Evolutionary conservation across 2,329 filamentous ascomycete species (phyloP), one percentile per base, ranked within the genome.

Genomic region (Alternaria rosae): DNA sequence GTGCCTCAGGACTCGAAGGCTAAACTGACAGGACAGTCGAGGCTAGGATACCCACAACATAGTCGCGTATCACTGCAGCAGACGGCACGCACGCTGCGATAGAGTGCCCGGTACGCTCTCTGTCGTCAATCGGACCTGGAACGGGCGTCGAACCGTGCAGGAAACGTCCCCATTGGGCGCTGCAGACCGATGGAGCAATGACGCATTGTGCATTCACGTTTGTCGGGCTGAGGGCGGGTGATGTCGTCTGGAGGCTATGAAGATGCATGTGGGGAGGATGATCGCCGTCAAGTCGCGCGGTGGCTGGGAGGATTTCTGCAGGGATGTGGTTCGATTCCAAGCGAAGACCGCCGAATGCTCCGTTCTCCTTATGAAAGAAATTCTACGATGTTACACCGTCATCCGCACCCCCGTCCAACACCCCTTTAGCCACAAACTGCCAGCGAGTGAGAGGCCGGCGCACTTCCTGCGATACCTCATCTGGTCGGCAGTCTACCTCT

Each of bases 361-460:
- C 57, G 59, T 65, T 59, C 70, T 57, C 68, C 59, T 64, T 53
- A 59, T 62, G 68, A 70, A 64, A 56, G 69, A 71, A 73, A 73
- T 73, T 75, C 75, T 75, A 77, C 74, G 69, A 76, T 66, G 73
- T 75, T 75, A 69, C 73, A 76, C 76, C 61, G 66, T 66, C 62
- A 66, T 56, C 61, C 59, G 47, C 58, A 54, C 54, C 66, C 62
- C 66, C 63, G 69, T 69, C 70, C 64, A 66, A 64, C 53, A 42
- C 61, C 66, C 59, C 60, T 72, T 73, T 71, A 74, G 72, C 73
- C 69, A 74, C 66, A 44, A 62, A 23, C 47, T 53, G 56, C 63
- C 64, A 59, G 21, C 32, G 57, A 56, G 56, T 67, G 54, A 66
- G 64, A 51, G 20, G 45, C 20, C 51, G 21, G 17, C 41, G 44